These are phyloP conservation scores for Neofusicoccum sp. DNA, from an alignment of 2,329 filamentous ascomycete species.

Conservation along the genomic window DNA sequence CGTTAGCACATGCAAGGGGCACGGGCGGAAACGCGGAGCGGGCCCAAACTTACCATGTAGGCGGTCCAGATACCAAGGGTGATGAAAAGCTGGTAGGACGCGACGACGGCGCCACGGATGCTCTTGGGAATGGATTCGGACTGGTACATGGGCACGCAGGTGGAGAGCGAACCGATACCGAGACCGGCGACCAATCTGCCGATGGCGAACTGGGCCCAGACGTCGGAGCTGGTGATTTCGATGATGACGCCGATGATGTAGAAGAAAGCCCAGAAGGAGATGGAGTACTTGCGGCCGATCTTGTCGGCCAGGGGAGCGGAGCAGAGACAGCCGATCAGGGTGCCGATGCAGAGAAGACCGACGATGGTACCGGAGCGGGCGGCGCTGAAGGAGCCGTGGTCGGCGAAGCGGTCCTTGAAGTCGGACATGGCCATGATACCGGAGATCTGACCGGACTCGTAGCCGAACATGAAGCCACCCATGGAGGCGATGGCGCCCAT, in stretches of 20 bases:
- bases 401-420: conserved; percentile 57
- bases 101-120: conserved; percentile 63
- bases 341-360: conserved; percentile 45
- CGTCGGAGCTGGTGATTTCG: conserved; percentile 40
- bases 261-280: conserved; percentile 49
- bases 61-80: conserved; percentile 39
- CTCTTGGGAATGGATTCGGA: conserved; percentile 61
- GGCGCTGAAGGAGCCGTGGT: conserved; percentile 26
- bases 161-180: conserved; percentile 46
- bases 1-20: conserved; percentile 3
- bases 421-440: conserved; percentile 46
- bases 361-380: conserved; percentile 41
- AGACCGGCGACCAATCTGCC: conserved; percentile 44
- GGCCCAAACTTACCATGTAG: conserved; percentile 18
- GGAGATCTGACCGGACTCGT: conserved; percentile 52
- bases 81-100: conserved; percentile 47
- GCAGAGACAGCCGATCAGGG: conserved; percentile 41
- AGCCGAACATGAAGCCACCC: conserved; percentile 63
- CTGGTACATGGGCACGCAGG: conserved; percentile 67
- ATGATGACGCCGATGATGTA: conserved; percentile 45
- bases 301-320: conserved; percentile 54
- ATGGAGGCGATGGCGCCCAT: conserved; percentile 57
- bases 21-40: background rate
- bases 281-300: conserved; percentile 46
- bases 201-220: conserved; percentile 50